Conservation (phyloP, 805 yeast species). For the Candida qinlingensis region DNA sequence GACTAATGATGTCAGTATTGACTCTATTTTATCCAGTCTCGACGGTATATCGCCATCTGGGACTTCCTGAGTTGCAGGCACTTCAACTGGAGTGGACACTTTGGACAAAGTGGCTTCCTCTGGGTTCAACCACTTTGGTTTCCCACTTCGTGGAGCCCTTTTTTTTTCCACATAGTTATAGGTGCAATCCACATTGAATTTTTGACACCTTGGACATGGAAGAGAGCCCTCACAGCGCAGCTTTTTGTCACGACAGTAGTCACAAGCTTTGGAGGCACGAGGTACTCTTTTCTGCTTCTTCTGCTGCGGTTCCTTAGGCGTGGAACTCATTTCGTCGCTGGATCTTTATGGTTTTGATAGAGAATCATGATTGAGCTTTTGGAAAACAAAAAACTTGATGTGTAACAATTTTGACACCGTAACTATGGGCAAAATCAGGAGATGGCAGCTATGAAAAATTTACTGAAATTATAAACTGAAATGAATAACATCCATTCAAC, state of each 20-base stretch:
- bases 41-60: neutral
- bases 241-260: slow-evolving; percentile 55
- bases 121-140: slow-evolving; percentile 12
- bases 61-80: neutral
- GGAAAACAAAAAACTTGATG: too few relatives aligned
- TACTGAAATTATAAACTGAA: too few relatives aligned
- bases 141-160: slow-evolving; percentile 16
- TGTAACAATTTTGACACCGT: too few relatives aligned
- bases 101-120: neutral
- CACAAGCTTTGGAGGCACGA: slow-evolving; percentile 40
- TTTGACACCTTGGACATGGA: slow-evolving; percentile 80
- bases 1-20: neutral
- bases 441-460: too few relatives aligned
- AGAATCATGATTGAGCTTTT: too few relatives aligned
- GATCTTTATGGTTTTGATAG: too few relatives aligned
- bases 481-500: neutral
- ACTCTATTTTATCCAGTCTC: slow-evolving; percentile 3
- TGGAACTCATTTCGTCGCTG: neutral
- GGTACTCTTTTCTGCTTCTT: neutral
- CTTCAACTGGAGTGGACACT: neutral
- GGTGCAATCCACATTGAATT: slow-evolving; percentile 71
- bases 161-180: slow-evolving; percentile 66
- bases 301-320: neutral
- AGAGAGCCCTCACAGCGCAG: slow-evolving; percentile 76
- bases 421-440: too few relatives aligned